These are phyloP conservation scores for Suhomyces anneliseae DNA, from an alignment of 1,139 yeast genomes.

Conservation along the genomic window DNA sequence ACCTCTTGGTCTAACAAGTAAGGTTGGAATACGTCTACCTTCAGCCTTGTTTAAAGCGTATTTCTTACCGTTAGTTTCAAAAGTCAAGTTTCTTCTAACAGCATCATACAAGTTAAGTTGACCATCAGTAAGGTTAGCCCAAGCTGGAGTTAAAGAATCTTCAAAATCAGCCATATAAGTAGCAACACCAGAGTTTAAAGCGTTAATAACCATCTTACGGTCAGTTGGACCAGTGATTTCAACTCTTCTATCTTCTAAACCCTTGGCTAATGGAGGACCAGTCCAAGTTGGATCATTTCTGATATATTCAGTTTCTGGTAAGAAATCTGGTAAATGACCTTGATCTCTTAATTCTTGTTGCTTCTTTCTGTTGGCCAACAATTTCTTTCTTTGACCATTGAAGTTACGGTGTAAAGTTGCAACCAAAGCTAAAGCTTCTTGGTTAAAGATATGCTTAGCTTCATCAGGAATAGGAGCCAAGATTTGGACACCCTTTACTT, in stretches of 20 bases:
- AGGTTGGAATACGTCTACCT: conserved; percentile 64
- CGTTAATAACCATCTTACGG: conserved; percentile 92
- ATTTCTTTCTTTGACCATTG: conserved; percentile 57
- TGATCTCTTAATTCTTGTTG: conserved; percentile 64
- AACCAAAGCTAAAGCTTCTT: conserved; percentile 70
- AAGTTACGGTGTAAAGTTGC: conserved; percentile 75
- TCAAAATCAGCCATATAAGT: conserved; percentile 96
- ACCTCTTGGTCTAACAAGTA: conserved; percentile 83
- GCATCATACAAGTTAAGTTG: conserved; percentile 93
- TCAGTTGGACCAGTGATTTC: conserved; percentile 91
- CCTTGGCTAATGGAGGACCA: conserved; percentile 75
- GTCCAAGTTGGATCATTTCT: conserved; percentile 78
- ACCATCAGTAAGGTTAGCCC: conserved; percentile 84
- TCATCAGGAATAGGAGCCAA: conserved; percentile 60
- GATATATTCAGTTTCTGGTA: conserved; percentile 68
- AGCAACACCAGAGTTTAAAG: conserved; percentile 83
- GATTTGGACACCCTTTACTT: conserved; percentile 64
- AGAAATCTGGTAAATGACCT: conserved; percentile 70
- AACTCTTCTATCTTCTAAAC: conserved; percentile 73
- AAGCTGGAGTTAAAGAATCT: conserved; percentile 94
- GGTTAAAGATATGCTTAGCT: conserved; percentile 63
- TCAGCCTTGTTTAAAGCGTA: conserved; percentile 58
- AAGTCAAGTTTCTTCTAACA: conserved; percentile 63
- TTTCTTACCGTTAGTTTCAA: conserved; percentile 56
- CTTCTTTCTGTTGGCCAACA: conserved; percentile 58